phyloP scores from a whole-genome alignment of 805 yeast genomes.

The Danielia oregonensis region DNA sequence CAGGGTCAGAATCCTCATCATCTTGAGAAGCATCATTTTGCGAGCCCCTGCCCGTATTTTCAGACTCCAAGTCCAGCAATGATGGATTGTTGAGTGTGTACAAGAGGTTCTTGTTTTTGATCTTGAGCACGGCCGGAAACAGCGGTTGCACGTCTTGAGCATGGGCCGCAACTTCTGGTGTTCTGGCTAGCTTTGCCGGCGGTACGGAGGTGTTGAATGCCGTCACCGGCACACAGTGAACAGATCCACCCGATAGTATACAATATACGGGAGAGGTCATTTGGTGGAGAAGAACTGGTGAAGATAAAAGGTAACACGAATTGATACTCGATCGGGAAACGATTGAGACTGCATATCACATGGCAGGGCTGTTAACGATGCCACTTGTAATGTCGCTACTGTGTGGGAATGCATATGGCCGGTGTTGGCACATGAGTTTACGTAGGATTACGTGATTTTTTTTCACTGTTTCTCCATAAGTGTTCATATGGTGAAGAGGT shows the following conservation, averaged over 20 bases:
- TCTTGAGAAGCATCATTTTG: not conserved
- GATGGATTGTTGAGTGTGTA: constrained; percentile 37
- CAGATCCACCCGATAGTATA: constrained; percentile 21
- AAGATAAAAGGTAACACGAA: not conserved
- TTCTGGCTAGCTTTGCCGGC: constrained; percentile 10
- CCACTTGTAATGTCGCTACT: too few species aligned
- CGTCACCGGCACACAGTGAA: constrained; percentile 25
- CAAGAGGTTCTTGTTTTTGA: constrained; percentile 25
- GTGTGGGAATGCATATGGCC: too few species aligned
- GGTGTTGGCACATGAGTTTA: too few species aligned
- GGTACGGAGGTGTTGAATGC: constrained; percentile 11
- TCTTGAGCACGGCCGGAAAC: constrained; percentile 4
- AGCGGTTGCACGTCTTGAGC: too few species aligned
- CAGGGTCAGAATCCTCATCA: not conserved
- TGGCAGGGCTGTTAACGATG: too few species aligned
- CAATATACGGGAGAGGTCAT: constrained; percentile 23
- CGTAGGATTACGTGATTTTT: too few species aligned
- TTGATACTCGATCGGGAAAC: not conserved
- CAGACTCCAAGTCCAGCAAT: constrained; percentile 31
- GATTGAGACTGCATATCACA: not conserved
- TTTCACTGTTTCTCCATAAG: too few species aligned
- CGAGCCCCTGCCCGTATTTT: constrained; percentile 1
- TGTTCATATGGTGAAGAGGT: too few species aligned
- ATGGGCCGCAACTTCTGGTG: not conserved
- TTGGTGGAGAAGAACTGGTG: not conserved